Evolutionary conservation across 352 stramenopile species (phyloP).

Genomic region (Phytophthora tubulina): DNA sequence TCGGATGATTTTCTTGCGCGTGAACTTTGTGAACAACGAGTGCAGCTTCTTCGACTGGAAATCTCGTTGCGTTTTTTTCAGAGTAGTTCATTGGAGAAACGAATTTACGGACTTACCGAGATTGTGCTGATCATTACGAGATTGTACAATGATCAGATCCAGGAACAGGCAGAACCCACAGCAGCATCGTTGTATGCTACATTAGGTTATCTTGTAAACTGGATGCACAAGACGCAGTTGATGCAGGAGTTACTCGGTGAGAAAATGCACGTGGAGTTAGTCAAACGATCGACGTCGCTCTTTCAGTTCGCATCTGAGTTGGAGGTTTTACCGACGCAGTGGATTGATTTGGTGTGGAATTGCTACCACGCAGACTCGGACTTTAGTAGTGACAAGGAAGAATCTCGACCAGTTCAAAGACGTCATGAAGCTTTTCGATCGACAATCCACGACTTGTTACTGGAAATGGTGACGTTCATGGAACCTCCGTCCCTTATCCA

Average conservation of each 20-base stretch:
- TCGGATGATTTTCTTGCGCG: neutral
- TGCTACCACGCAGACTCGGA: slow-evolving; percentile 49
- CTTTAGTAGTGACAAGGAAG: neutral
- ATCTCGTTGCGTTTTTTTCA: slow-evolving; percentile 63
- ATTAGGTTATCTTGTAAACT: slow-evolving; percentile 49
- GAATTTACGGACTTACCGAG: slow-evolving; percentile 77
- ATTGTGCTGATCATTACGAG: slow-evolving; percentile 58
- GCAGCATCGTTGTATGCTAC: slow-evolving; percentile 33
- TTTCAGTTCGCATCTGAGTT: slow-evolving; percentile 65
- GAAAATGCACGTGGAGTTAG: slow-evolving; percentile 73
- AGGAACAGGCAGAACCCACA: slow-evolving; percentile 43
- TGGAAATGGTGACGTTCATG: slow-evolving; percentile 68
- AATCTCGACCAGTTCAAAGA: slow-evolving; percentile 33
- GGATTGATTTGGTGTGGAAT: slow-evolving; percentile 64
- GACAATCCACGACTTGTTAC: slow-evolving; percentile 54
- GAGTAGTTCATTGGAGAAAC: slow-evolving; percentile 70
- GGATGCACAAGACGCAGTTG: slow-evolving; percentile 61
- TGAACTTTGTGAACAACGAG: slow-evolving; percentile 35
- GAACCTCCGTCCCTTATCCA: slow-evolving; percentile 47
- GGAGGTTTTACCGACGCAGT: slow-evolving; percentile 43
- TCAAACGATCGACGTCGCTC: slow-evolving; percentile 70
- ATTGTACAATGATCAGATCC: slow-evolving; percentile 53
- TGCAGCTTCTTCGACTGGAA: slow-evolving; percentile 65
- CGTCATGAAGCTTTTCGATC: slow-evolving; percentile 59
- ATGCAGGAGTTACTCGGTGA: slow-evolving; percentile 68